phyloP scores from a whole-genome alignment of 2,329 filamentous ascomycete genomes.

The Arthrobotrys conoides region DNA sequence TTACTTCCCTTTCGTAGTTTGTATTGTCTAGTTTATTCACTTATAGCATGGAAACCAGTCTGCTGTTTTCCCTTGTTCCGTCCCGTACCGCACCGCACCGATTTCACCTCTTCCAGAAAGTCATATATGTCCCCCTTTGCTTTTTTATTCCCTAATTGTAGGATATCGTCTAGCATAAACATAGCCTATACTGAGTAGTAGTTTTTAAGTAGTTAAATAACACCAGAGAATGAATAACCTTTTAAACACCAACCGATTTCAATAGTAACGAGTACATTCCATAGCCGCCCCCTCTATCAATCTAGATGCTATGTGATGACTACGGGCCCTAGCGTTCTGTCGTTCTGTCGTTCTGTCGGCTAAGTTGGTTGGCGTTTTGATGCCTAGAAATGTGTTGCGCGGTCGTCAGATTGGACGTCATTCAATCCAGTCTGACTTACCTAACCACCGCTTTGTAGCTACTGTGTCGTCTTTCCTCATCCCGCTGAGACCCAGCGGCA shows the following conservation, averaged over 20 bases:
- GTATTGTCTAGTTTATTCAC: constrained; percentile 40
- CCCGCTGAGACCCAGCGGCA: constrained; percentile 22
- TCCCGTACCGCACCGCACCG: constrained; percentile 66
- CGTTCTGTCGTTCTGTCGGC: neutral
- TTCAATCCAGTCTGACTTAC: constrained; percentile 31
- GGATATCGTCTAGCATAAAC: constrained; percentile 54
- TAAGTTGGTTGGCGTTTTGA: neutral
- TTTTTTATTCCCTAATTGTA: constrained; percentile 61
- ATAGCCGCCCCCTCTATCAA: no score
- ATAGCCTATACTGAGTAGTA: constrained; percentile 28
- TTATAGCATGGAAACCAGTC: constrained; percentile 64
- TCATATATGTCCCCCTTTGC: constrained; percentile 48
- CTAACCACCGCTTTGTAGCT: constrained; percentile 48
- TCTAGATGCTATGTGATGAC: neutral
- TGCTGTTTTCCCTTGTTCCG: constrained; percentile 65
- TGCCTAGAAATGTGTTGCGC: constrained; percentile 40
- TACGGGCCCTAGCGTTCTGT: neutral
- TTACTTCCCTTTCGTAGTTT: constrained; percentile 40
- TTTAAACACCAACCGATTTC: neutral
- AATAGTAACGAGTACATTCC: neutral
- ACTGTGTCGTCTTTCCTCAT: constrained; percentile 59
- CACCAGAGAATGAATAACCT: constrained; percentile 19
- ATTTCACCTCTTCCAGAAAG: constrained; percentile 48
- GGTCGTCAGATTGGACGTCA: constrained; percentile 38
- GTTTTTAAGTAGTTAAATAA: constrained; percentile 29